A percentile compares a stretch with the other conserved stretches of the same genome.
Conservation (phyloP, 257 asterid genomes). For the Solanum stenotomum region DNA sequence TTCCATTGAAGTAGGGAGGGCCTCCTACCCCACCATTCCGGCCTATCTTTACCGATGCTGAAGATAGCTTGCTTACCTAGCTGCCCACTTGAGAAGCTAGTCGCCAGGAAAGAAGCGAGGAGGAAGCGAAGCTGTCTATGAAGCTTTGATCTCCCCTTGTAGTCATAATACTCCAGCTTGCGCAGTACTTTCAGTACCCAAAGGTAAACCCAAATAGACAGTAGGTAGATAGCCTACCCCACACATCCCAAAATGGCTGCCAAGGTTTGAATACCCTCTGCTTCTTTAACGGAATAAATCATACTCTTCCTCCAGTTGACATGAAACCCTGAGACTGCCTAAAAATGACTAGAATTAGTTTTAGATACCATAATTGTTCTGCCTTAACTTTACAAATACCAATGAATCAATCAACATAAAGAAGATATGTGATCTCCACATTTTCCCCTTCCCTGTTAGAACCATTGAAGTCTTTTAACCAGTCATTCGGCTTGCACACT, state of each 20-base stretch:
- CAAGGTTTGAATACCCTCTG: not conserved
- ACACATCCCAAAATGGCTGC: not conserved
- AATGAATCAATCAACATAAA: no score
- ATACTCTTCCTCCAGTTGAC: not conserved
- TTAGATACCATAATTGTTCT: not conserved
- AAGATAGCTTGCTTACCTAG: no score
- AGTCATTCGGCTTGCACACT: not conserved
- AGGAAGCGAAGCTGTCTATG: no score
- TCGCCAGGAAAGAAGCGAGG: no score
- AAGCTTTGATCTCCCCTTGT: no score
- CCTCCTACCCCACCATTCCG: no score
- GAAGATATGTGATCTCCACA: no score
- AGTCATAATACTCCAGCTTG: no score
- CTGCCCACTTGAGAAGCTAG: no score
- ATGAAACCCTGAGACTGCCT: not conserved
- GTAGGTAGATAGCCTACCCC: not conserved
- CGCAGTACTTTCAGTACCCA: not conserved
- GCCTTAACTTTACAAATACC: not conserved
- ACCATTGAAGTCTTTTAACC: not conserved
- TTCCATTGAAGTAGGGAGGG: no score
- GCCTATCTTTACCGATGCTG: no score
- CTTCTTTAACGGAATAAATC: not conserved
- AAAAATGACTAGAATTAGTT: not conserved
- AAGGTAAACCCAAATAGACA: not conserved
- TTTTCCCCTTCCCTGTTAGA: no score